Conservation (phyloP, 805 yeast genomes). For the Grigorovia jiainica region DNA sequence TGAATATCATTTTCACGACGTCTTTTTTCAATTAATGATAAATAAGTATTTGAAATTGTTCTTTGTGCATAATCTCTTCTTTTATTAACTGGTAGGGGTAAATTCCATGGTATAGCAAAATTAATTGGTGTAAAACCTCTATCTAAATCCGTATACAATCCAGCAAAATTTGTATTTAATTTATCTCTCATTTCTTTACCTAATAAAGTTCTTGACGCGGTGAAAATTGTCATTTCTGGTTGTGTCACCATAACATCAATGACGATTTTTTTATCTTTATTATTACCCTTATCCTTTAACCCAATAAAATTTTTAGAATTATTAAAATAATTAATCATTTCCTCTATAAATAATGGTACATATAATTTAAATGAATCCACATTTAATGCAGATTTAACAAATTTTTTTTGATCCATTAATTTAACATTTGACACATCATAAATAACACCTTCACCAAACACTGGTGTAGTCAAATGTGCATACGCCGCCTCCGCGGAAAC, state of each 20-base stretch:
- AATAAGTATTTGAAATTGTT: constrained; percentile 69
- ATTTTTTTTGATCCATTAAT: constrained; percentile 97
- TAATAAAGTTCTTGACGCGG: constrained; percentile 84
- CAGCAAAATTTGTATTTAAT: constrained; percentile 76
- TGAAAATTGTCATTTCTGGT: constrained; percentile 92
- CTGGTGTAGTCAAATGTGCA: constrained; percentile 96
- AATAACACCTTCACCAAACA: constrained; percentile 93
- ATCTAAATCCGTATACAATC: constrained; percentile 81
- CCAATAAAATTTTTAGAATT: constrained; percentile 38
- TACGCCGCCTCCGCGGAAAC: constrained; percentile 97
- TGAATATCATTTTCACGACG: constrained; percentile 67
- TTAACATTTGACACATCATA: constrained; percentile 92
- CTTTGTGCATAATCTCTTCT: constrained; percentile 83
- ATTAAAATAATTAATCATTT: constrained; percentile 57
- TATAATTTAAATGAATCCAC: constrained; percentile 73
- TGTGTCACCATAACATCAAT: constrained; percentile 71
- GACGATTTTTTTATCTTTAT: constrained; percentile 35
- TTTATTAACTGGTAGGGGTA: constrained; percentile 80
- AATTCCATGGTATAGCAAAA: constrained; percentile 79
- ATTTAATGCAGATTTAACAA: constrained; percentile 83
- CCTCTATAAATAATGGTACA: constrained; percentile 82
- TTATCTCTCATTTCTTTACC: constrained; percentile 86
- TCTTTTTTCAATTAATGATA: constrained; percentile 67
- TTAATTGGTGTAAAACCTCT: constrained; percentile 95
- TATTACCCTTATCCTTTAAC: constrained; percentile 3